Base-by-base conservation (phyloP, 2,329 filamentous ascomycete genomes). In the Pyrenophora teres region DNA sequence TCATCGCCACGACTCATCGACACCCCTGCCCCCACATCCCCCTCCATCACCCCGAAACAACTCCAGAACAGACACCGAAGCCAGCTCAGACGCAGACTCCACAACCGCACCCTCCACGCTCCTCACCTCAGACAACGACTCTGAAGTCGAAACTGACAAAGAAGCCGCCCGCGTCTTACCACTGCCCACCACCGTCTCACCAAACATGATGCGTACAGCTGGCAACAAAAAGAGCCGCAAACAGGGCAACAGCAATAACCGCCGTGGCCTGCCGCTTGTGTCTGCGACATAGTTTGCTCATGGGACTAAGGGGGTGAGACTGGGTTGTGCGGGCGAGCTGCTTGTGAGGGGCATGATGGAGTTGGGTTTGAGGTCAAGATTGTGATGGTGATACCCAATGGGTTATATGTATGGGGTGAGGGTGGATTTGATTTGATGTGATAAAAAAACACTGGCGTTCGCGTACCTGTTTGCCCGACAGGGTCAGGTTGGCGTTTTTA, bases 181-280 rank as follows among this genome's bases (percentile, higher is more conserved):
- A 15, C 15, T 15, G 15, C 15, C 50, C 13, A 32, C 51, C 6
- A 23, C 60, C 3, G 18, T 64, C 2, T 59, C 60, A 3, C 63
- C 63, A 2, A 63, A 65, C 18, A 42, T 59, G 4, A 68, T 70
- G 67, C 65, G 67, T 18, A 70, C 67, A 12, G 66, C 67, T 0
- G 67, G 66, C 2, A 59, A 59, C 21, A 48, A 54, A 3, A 38
- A 33, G 4, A 46, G 63, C 19, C 56, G 57, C 1, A 49, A 59
- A 13, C 33, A 44, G 13, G 63, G 63, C 2, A 61, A 46, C 6
- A 25, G 63, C 2, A 61, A 46, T 9, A 25, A 25, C 15, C 57
- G 60, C 15, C 54, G 52, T 32, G 64, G 56, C 33, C 32, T 69
- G 27, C 65, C 64, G n/a, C 57, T 70, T 30, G 64, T 70, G 1